Base-by-base conservation (phyloP, 164 flowering plant genomes). In the Dillenia turbinata region DNA sequence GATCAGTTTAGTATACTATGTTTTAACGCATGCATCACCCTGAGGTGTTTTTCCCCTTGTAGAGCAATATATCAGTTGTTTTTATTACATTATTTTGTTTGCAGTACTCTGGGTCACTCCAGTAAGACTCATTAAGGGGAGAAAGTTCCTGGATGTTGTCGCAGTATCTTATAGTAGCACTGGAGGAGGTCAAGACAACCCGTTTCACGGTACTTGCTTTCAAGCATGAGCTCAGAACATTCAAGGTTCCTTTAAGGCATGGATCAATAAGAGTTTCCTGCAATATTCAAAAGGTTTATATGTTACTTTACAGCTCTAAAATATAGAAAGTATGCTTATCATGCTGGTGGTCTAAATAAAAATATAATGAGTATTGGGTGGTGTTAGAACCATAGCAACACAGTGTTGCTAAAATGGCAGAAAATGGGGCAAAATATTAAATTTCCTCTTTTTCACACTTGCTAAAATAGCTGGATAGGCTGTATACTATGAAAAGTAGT, bases 121-220 rank as follows among this genome's bases (percentile, higher is more conserved):
- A 94, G 17, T 83, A 81, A 2, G 92, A 80, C 69, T 88, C 99
- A 19, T 94, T 92, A 51, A 91, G 22, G 12, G 88, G 87, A 13
- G 78, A 61, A 0, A 65, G 67, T 0, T 92, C 81, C 47, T 85
- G 88, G 40, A 91, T 60, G 66, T 84, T 83, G 14, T 74, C 79
- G 71, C 89, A 77, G 9, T 57, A 74, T 68, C 97, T 81, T 26
- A 79, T 81, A 2, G 99, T 65, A 12, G 96, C 75, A 15, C 96
- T 84, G 12, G 97, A 90, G 9, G 97, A 94, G 5, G 99, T 94
- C 52, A 94, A 75, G 47, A 91, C 83, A 9, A 91, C 97, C 12
- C 97, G 92, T 65, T 54, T 79, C 8, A 94, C 71, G n/a, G 64
- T 73, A 0, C 89, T 86, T 61, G 80, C 88, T 78, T 72, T 89